A percentile compares a stretch with the other conserved stretches of the same genome.
phyloP scores from a whole-genome alignment of 2,329 filamentous ascomycete genomes.

The Beauveria medogensis region DNA sequence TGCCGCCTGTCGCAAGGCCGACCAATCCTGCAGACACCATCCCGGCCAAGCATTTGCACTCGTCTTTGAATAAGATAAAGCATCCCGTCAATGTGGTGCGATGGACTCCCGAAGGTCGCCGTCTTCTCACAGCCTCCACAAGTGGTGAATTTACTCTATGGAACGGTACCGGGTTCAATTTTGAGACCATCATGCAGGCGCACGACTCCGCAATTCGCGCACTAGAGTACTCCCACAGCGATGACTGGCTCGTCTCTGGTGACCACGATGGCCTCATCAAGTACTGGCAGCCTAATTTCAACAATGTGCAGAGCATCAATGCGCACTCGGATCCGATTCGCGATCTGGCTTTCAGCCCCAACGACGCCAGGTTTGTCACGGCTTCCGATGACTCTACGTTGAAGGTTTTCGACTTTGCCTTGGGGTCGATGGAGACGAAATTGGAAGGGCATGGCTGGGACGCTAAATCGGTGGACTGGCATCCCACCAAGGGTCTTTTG shows the following conservation, averaged over 20 bases:
- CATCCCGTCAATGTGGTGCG: constrained; percentile 94
- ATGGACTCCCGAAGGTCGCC: constrained; percentile 93
- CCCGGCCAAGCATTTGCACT: constrained; percentile 90
- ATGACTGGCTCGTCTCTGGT: constrained; percentile 93
- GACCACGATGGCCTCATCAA: constrained; percentile 94
- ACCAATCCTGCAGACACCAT: constrained; percentile 76
- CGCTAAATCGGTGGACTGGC: constrained; percentile 95
- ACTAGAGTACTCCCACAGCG: constrained; percentile 82
- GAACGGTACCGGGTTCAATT: constrained; percentile 99
- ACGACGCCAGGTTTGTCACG: constrained; percentile 91
- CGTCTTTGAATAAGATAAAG: constrained; percentile 97
- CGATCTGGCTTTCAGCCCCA: constrained; percentile 88
- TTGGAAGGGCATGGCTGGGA: constrained; percentile 97
- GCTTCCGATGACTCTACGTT: constrained; percentile 88
- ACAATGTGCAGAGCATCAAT: constrained; percentile 92
- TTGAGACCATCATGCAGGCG: constrained; percentile 98
- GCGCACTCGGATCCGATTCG: constrained; percentile 85
- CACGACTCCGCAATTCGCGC: constrained; percentile 83
- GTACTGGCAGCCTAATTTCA: constrained; percentile 99
- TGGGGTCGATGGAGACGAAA: constrained; percentile 72
- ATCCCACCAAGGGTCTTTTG: constrained; percentile 85
- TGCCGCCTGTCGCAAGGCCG: constrained; percentile 71
- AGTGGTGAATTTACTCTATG: constrained; percentile 97
- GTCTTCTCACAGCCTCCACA: constrained; percentile 85
- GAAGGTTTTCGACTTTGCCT: constrained; percentile 94